Conservation (phyloP, 1,139 yeast genomes). For the Yamadazyma atmosphaerica region DNA sequence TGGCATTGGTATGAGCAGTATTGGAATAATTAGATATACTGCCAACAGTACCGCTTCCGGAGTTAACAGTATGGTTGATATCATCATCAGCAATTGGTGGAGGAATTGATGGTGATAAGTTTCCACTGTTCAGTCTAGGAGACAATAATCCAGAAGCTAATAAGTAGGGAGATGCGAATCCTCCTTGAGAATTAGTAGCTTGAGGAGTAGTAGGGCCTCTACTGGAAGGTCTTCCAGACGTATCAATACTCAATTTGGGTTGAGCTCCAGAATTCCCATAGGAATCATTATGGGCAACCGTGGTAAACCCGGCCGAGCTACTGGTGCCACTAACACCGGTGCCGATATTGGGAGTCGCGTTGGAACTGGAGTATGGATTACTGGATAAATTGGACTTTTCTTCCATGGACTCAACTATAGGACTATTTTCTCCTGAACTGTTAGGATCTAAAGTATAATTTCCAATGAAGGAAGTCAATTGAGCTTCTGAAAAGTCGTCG, state of each 20-base stretch:
- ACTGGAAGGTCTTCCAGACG: slow-evolving; percentile 17
- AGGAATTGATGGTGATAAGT: slow-evolving; percentile 20
- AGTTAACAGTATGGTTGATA: neutral
- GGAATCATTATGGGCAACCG: slow-evolving; percentile 10
- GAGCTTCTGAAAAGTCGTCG: slow-evolving; percentile 20
- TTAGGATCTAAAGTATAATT: slow-evolving; percentile 24
- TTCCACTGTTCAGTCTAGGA: slow-evolving; percentile 35
- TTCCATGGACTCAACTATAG: slow-evolving; percentile 34
- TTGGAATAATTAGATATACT: neutral
- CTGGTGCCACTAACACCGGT: slow-evolving; percentile 5
- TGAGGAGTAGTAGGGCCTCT: slow-evolving; percentile 36
- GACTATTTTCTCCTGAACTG: slow-evolving; percentile 28
- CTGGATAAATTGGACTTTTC: slow-evolving; percentile 15
- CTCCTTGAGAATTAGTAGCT: slow-evolving; percentile 28
- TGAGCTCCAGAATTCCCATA: slow-evolving; percentile 7
- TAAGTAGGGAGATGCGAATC: slow-evolving; percentile 62
- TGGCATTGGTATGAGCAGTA: slow-evolving; percentile 3
- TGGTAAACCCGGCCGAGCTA: slow-evolving; percentile 1
- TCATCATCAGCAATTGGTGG: slow-evolving; percentile 9
- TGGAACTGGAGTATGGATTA: slow-evolving; percentile 2
- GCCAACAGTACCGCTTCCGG: slow-evolving; percentile 3
- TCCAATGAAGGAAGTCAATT: slow-evolving; percentile 17
- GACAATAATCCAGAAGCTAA: slow-evolving; percentile 57
- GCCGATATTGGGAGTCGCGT: slow-evolving; percentile 13
- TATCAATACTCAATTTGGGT: slow-evolving; percentile 39